A percentile compares a stretch with the other conserved stretches of the same genome.
phyloP scores from a whole-genome alignment of 805 yeast genomes.

The Torulaspora quercuum region DNA sequence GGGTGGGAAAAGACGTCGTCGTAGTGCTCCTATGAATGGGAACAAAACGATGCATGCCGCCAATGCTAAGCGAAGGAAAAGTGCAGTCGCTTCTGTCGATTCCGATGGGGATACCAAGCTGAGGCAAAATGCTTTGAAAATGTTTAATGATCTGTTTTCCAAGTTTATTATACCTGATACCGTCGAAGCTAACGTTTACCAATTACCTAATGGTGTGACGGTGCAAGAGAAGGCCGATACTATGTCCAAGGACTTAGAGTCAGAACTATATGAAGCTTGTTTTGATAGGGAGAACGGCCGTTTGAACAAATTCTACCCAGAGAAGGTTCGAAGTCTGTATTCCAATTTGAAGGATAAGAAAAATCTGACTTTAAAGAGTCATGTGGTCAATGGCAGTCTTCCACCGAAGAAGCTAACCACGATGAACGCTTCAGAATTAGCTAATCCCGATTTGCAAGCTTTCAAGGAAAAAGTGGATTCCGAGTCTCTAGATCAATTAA shows the following conservation, averaged over 20 bases:
- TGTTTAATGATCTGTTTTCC: conserved; percentile 46
- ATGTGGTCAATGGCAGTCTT: conserved; percentile 53
- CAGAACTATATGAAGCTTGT: conserved; percentile 43
- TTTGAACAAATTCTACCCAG: conserved; percentile 47
- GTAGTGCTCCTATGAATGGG: neutral
- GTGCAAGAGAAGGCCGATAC: conserved; percentile 38
- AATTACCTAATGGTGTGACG: conserved; percentile 34
- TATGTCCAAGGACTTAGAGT: conserved; percentile 54
- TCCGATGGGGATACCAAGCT: conserved; percentile 34
- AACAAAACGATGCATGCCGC: neutral
- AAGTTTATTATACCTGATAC: conserved; percentile 38
- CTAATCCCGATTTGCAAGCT: conserved; percentile 68
- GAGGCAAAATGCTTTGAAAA: conserved; percentile 48
- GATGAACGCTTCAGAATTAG: conserved; percentile 68
- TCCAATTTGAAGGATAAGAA: conserved; percentile 57
- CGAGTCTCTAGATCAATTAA: conserved; percentile 64
- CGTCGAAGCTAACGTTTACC: conserved; percentile 11
- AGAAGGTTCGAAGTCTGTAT: conserved; percentile 62
- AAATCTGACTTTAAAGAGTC: conserved; percentile 53
- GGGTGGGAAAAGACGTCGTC: conserved; percentile 9
- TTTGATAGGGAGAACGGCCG: conserved; percentile 28
- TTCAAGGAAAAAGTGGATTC: conserved; percentile 69
- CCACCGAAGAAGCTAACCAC: conserved; percentile 57
- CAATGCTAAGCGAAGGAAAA: conserved; percentile 6
- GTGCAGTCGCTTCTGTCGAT: neutral